Conservation (phyloP, 2,329 filamentous ascomycete species). For the Curvularia sp. region DNA sequence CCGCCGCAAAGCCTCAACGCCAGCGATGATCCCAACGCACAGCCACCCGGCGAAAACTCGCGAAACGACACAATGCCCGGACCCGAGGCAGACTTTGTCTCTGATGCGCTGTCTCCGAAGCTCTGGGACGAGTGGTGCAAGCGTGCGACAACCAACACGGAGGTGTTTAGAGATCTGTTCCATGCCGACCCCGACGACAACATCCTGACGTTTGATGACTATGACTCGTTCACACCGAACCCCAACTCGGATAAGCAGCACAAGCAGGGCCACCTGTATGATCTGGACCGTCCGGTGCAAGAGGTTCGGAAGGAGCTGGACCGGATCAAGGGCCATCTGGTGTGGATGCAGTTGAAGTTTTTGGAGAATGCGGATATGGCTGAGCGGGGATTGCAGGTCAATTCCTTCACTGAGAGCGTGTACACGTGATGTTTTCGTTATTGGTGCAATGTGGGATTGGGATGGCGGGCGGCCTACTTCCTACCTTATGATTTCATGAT, state of each 20-base stretch:
- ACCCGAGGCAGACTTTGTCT: constrained; percentile 67
- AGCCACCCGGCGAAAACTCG: constrained; percentile 71
- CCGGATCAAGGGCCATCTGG: constrained; percentile 83
- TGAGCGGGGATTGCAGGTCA: constrained; percentile 84
- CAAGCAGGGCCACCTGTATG: constrained; percentile 86
- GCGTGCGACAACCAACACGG: constrained; percentile 73
- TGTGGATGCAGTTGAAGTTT: constrained; percentile 95
- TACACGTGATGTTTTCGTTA: constrained; percentile 61
- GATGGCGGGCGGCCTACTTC: neutral
- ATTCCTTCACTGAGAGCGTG: constrained; percentile 84
- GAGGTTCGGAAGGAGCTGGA: constrained; percentile 79
- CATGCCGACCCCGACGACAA: constrained; percentile 89
- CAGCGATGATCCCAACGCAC: constrained; percentile 74
- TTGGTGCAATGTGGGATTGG: neutral
- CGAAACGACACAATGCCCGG: constrained; percentile 78
- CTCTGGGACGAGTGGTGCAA: constrained; percentile 71
- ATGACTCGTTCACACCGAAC: constrained; percentile 72
- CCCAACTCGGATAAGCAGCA: constrained; percentile 64
- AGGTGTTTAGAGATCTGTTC: constrained; percentile 79
- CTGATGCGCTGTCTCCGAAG: constrained; percentile 64
- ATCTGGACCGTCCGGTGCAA: constrained; percentile 67
- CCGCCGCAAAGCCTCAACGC: constrained; percentile 74
- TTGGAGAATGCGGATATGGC: constrained; percentile 86
- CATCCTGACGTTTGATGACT: constrained; percentile 89
- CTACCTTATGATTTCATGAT: neutral